Evolutionary conservation across 148 eudicot genomes (phyloP).

Genomic region (Nepenthes mirabilis): DNA sequence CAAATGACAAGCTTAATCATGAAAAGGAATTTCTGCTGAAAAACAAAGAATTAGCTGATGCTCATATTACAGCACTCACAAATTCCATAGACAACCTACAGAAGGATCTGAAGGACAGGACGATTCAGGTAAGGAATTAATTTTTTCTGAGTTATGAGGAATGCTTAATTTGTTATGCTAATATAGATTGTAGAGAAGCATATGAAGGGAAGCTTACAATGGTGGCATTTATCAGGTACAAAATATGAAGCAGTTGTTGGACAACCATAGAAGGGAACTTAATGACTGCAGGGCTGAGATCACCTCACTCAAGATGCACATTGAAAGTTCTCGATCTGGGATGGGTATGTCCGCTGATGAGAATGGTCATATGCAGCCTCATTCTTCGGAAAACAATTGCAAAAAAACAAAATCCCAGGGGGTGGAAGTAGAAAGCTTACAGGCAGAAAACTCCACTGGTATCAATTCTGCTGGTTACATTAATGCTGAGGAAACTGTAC

Average conservation of each 20-base stretch:
- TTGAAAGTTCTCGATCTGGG: slow-evolving; percentile 63
- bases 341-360: slow-evolving; percentile 18
- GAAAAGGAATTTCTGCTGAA: slow-evolving; percentile 41
- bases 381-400: slow-evolving; percentile 25
- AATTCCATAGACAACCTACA: slow-evolving; percentile 67
- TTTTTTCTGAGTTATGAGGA: slow-evolving; percentile 1
- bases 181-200: background rate
- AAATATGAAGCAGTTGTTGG: slow-evolving; percentile 55
- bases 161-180: background rate
- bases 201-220: background rate
- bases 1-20: slow-evolving; percentile 37
- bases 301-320: slow-evolving; percentile 87
- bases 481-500: slow-evolving; percentile 19
- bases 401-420: slow-evolving; percentile 28
- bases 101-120: slow-evolving; percentile 81
- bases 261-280: slow-evolving; percentile 61
- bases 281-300: slow-evolving; percentile 87
- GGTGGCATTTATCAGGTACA: slow-evolving; percentile 36
- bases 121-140: slow-evolving; percentile 30
- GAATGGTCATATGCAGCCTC: slow-evolving; percentile 21
- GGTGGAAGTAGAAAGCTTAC: slow-evolving; percentile 33
- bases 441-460: slow-evolving; percentile 16
- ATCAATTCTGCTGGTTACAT: slow-evolving; percentile 21
- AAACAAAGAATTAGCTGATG: slow-evolving; percentile 65
- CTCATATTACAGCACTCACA: slow-evolving; percentile 53